Evolutionary conservation across 129 eudicot species (phyloP), one percentile per base, ranked within the genome.

Genomic region (Cynara cardunculus): DNA sequence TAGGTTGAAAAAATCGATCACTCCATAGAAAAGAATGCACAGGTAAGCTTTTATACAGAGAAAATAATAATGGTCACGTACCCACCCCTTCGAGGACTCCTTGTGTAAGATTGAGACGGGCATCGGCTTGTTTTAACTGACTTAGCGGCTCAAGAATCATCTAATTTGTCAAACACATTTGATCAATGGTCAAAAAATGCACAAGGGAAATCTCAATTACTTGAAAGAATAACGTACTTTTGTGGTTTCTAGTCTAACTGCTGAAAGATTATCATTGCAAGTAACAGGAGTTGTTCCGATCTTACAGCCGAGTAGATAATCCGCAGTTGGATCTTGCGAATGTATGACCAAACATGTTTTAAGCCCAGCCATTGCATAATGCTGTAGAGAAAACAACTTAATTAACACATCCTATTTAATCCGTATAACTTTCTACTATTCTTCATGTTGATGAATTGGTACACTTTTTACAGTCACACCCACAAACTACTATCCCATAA

Each of bases 41-140:
- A 44, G 2, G 31, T 22, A 27, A 31, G 35, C 71, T 53, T 46
- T 31, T 28, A 26, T 34, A 24, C 9, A 10, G 27, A 64, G 37
- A 56, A 62, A 49, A 73, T 37, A 41, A 73, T 34, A 70, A 69
- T 1, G 19, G 87, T 80, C 83, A 95, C 97, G 77, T 89, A 92
- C 97, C 97, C 64, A 95, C 99, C 99, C 94, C 99, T 89, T 92
- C 96, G 56, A 95, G 94, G 88, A 90, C 93, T 84, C 99, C 99
- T 85, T 92, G 99, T 39, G 91, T 92, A 85, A 95, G 3, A 84
- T 95, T 95, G 34, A 92, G 90, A 46, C 89, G 93, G 13, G 96
- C 91, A 90, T 95, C 99, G 10, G 99, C 97, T 86, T 92, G 86
- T 84, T 92, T 95, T 12, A 95, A 81, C 77, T 77, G 87, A 80